A percentile compares a stretch with the other conserved stretches of the same genome.
phyloP scores from a whole-genome alignment of 768 basidiomycete species.

The Leccinum variicolor region DNA sequence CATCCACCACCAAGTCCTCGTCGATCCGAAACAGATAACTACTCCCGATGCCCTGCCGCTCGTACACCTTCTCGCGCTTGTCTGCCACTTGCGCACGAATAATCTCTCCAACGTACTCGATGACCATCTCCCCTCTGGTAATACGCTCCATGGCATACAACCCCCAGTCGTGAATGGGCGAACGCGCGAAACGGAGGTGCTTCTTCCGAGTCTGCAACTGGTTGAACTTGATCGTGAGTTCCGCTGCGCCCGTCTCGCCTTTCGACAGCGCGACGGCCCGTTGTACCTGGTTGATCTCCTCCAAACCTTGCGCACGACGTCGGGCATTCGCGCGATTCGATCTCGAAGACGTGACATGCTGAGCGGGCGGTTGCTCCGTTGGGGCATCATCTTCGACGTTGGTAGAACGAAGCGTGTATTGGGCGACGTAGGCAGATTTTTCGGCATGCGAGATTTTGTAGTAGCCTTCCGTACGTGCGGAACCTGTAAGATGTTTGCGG shows the following conservation, averaged over 20 bases:
- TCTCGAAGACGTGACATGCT: constrained; percentile 70
- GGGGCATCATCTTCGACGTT: constrained; percentile 41
- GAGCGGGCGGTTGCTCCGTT: constrained; percentile 40
- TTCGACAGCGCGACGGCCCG: constrained; percentile 72
- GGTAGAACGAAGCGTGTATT: constrained; percentile 68
- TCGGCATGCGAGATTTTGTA: constrained; percentile 92
- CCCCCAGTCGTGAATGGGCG: constrained; percentile 98
- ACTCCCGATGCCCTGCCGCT: constrained; percentile 95
- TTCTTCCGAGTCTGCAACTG: constrained; percentile 98
- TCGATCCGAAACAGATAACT: constrained; percentile 98
- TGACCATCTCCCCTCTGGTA: constrained; percentile 94
- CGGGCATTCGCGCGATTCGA: constrained; percentile 92
- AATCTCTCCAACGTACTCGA: constrained; percentile 98
- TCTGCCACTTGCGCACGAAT: constrained; percentile 95
- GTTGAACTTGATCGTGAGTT: constrained; percentile 93
- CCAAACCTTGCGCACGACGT: constrained; percentile 86
- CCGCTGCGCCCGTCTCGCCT: constrained; percentile 65
- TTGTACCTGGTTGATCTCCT: constrained; percentile 92
- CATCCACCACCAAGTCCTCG: constrained; percentile 96
- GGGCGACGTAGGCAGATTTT: constrained; percentile 89
- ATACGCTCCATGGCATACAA: constrained; percentile 98
- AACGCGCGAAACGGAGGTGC: constrained; percentile 90
- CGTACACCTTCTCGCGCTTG: constrained; percentile 94
- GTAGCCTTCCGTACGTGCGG: constrained; percentile 91
- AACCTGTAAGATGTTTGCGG: constrained; percentile 78